A percentile compares a stretch with the other conserved stretches of the same genome.
Conservation (phyloP, 176 grass and related monocot genomes). For the Poa pratensis region DNA sequence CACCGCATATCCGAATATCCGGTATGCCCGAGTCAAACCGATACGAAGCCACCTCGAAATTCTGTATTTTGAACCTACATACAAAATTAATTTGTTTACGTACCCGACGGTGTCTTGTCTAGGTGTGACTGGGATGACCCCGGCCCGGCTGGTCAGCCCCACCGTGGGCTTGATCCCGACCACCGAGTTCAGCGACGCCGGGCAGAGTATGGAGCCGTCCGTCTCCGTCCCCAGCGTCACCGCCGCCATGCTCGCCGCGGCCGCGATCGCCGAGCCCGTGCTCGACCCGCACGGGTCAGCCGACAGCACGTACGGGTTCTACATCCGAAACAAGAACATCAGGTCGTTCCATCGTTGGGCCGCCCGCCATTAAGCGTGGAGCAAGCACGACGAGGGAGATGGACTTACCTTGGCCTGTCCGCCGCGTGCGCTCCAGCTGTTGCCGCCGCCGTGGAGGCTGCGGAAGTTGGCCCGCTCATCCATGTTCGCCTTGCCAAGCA, state of each 20-base stretch:
- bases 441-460: background rate
- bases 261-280: constrained; percentile 49
- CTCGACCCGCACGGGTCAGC: constrained; percentile 49
- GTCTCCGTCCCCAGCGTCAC: constrained; percentile 69
- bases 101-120: constrained; percentile 57
- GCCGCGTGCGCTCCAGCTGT: constrained; percentile 55
- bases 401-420: constrained; percentile 39
- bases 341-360: background rate
- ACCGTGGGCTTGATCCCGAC: constrained; percentile 61
- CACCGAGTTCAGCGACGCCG: constrained; percentile 44
- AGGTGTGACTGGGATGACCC: constrained; percentile 43
- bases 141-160: constrained; percentile 57
- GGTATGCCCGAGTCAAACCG: too few species aligned
- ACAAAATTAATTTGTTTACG: background rate
- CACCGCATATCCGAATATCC: too few species aligned
- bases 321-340: background rate
- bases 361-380: background rate
- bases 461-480: constrained; percentile 59
- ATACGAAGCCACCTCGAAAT: too few species aligned
- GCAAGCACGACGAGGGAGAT: background rate
- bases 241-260: constrained; percentile 52
- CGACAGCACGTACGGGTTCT: background rate
- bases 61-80: too few species aligned
- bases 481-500: constrained; percentile 62
- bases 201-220: constrained; percentile 53